A percentile compares a stretch with the other conserved stretches of the same genome.
Evolutionary conservation across 495 filamentous ascomycete genomes (phyloP).

Genomic region (Xylaria grammica): DNA sequence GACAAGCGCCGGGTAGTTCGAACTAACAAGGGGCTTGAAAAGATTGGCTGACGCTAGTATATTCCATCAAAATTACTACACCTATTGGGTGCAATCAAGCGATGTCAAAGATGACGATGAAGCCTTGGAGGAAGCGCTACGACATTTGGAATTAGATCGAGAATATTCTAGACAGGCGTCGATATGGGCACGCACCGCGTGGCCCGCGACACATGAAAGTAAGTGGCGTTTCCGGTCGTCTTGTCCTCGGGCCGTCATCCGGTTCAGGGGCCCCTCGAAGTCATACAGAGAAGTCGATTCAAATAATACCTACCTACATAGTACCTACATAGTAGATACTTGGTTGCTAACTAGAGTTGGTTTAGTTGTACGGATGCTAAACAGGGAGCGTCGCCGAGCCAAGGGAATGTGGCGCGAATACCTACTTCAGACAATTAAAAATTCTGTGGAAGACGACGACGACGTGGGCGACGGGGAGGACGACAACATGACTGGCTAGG

Average conservation of each 20-base stretch:
- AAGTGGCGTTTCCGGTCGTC: background rate
- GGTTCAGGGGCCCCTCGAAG: too few species aligned
- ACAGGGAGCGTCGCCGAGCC: too few species aligned
- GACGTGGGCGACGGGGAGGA: too few species aligned
- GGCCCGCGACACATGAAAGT: slow-evolving; percentile 5
- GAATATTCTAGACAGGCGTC: background rate
- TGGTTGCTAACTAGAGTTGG: background rate
- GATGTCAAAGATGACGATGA: background rate
- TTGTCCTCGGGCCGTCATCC: background rate
- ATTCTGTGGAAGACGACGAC: too few species aligned
- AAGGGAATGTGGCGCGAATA: too few species aligned
- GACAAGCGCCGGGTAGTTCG: background rate
- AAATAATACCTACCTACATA: too few species aligned
- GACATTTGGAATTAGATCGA: background rate
- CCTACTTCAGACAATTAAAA: too few species aligned
- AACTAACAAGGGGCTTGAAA: background rate
- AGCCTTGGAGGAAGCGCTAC: background rate
- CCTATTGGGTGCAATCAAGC: background rate
- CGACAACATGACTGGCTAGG: too few species aligned
- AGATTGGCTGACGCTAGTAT: background rate
- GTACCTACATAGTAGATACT: too few species aligned
- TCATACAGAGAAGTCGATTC: too few species aligned
- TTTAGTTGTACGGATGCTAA: background rate
- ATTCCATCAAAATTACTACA: background rate
- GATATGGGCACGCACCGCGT: background rate